A percentile compares a stretch with the other conserved stretches of the same genome.
Evolutionary conservation across 768 basidiomycete genomes (phyloP).

Genomic region (Collybiopsis luxurians): DNA sequence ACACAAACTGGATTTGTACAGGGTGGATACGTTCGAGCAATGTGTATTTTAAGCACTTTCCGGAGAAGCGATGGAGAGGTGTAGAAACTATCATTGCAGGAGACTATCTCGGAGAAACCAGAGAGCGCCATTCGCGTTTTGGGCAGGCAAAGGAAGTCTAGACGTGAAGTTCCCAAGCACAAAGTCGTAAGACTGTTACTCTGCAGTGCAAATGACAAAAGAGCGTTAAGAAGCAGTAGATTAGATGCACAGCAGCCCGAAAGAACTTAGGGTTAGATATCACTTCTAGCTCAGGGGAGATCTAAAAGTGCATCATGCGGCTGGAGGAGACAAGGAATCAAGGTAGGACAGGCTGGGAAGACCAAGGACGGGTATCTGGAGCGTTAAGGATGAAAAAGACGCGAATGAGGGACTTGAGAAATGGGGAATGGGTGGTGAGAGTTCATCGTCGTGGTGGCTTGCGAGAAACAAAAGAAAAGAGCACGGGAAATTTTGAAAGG

Average conservation of each 20-base stretch:
- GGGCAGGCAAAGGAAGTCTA: not conserved
- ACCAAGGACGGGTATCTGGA: not conserved
- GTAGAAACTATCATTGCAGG: not conserved
- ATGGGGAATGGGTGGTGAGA: conserved; percentile 2
- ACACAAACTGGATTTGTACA: conserved; percentile 1
- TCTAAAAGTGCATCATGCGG: conserved; percentile 4
- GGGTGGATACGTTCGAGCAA: not conserved
- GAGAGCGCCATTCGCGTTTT: not conserved
- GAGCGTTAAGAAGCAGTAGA: not conserved
- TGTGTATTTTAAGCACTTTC: not conserved
- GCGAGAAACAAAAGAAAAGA: not conserved
- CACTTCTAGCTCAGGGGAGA: conserved; percentile 1
- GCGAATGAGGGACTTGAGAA: not conserved
- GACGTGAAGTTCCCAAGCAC: not conserved
- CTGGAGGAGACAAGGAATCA: conserved; percentile 7
- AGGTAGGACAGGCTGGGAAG: conserved; percentile 1
- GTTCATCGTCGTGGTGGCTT: conserved; percentile 3
- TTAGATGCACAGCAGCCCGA: not conserved
- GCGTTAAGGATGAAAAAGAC: not conserved
- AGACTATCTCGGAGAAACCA: not conserved
- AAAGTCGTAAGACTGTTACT: conserved; percentile 1
- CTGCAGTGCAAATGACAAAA: not conserved
- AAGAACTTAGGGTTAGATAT: conserved; percentile 10
- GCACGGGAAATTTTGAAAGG: too few relatives aligned
- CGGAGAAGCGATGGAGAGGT: not conserved